Evolutionary conservation across 768 basidiomycete genomes (phyloP).

Genomic region (Lentinus brumalis): DNA sequence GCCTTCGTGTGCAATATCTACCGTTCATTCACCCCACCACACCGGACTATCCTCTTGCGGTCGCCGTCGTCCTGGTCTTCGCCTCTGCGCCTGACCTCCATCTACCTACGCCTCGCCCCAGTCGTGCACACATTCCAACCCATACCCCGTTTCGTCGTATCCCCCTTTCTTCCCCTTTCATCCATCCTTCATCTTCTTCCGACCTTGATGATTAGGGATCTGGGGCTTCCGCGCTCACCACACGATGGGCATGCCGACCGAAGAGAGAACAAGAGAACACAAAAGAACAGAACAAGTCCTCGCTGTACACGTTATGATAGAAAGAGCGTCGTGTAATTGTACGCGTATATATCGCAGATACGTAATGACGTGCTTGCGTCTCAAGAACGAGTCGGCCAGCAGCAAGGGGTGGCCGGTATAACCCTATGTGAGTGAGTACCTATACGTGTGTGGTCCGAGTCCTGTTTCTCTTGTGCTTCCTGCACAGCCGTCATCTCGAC

Average conservation of each 20-base stretch:
- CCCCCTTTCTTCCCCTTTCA: neutral
- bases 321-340: constrained; percentile 35
- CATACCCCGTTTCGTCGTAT: too few relatives aligned
- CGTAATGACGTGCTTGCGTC: neutral
- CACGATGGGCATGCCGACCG: neutral
- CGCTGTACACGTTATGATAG: constrained; percentile 26
- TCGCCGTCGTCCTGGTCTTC: neutral
- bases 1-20: neutral
- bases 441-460: too few relatives aligned
- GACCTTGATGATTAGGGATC: neutral
- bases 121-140: neutral
- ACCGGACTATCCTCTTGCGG: neutral
- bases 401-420: too few relatives aligned
- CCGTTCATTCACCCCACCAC: neutral
- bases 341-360: constrained; percentile 23
- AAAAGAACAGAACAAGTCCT: neutral
- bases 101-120: neutral
- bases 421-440: too few relatives aligned
- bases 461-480: too few relatives aligned
- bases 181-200: neutral
- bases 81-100: neutral
- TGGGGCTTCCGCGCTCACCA: neutral
- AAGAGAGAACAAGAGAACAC: constrained; percentile 9
- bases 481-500: too few relatives aligned
- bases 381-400: neutral